Percentiles rank a stretch among this genome's conserved stretches.
Evolutionary conservation across 2,329 filamentous ascomycete genomes (phyloP).

Genomic region (Chaetomium sp.): DNA sequence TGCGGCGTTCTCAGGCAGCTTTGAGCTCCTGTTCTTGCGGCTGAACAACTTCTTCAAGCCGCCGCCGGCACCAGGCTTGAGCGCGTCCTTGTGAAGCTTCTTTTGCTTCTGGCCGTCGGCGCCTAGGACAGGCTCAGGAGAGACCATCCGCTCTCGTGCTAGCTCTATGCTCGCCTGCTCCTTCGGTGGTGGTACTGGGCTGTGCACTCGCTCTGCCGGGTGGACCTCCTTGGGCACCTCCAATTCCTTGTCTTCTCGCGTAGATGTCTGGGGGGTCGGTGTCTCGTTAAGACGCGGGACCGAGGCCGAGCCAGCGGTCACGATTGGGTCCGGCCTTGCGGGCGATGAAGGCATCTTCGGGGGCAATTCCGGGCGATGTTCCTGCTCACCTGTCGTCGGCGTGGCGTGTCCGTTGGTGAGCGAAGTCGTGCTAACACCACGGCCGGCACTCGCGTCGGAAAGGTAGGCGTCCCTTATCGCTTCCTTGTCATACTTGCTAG

Average conservation of each 20-base stretch:
- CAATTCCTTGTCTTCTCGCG: conserved; percentile 44
- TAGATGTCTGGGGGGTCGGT: conserved; percentile 34
- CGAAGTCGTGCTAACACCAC: conserved; percentile 56
- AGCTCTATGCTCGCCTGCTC: conserved; percentile 42
- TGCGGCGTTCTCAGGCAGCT: conserved; percentile 56
- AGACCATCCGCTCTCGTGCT: conserved; percentile 43
- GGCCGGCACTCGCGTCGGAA: conserved; percentile 70
- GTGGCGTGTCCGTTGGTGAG: conserved; percentile 45
- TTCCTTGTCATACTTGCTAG: conserved; percentile 90
- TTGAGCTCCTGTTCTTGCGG: conserved; percentile 63
- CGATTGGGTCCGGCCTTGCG: conserved; percentile 33
- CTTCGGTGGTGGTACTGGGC: conserved; percentile 46
- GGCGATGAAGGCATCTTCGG: conserved; percentile 43
- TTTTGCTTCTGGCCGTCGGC: conserved; percentile 54
- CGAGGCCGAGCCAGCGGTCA: conserved; percentile 34
- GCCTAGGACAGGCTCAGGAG: conserved; percentile 47
- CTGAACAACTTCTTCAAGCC: conserved; percentile 68
- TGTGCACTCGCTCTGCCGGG: conserved; percentile 42
- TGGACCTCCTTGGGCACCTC: conserved; percentile 42
- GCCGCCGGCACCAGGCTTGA: conserved; percentile 40
- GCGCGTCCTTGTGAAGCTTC: conserved; percentile 58
- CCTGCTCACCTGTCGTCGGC: conserved; percentile 38
- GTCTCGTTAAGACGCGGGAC: conserved; percentile 25
- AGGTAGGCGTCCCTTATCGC: conserved; percentile 85
- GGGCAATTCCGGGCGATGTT: conserved; percentile 46